Conservation (phyloP, 495 filamentous ascomycete species). For the Barbatosphaeria neglecta region DNA sequence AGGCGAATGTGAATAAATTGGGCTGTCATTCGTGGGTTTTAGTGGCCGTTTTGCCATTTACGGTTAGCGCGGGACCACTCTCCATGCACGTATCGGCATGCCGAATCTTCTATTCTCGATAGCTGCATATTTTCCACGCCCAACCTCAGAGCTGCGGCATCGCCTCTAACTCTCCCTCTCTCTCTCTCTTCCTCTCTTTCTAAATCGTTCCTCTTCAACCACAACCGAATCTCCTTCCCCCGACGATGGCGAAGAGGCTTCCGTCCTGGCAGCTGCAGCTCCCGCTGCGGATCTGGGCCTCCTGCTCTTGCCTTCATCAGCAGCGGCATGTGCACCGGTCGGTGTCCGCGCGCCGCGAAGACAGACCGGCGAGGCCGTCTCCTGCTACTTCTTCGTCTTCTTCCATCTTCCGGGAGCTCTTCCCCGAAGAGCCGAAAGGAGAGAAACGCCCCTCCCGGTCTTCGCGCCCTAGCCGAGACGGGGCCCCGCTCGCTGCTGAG, state of each 20-base stretch:
- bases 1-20: background rate
- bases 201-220: too few species aligned
- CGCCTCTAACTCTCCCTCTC: too few species aligned
- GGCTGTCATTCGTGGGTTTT: too few species aligned
- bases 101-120: too few species aligned
- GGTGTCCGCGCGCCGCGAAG: background rate
- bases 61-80: too few species aligned
- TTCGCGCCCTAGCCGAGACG: background rate
- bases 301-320: constrained; percentile 10
- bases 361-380: background rate
- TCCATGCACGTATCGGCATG: too few species aligned
- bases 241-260: constrained; percentile 13
- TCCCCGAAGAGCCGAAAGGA: constrained; percentile 35
- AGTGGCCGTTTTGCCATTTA: too few species aligned
- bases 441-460: background rate
- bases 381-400: background rate
- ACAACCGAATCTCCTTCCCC: too few species aligned
- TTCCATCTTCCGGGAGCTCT: constrained; percentile 47
- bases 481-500: too few species aligned
- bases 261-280: constrained; percentile 25
- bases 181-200: too few species aligned
- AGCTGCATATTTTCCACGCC: too few species aligned
- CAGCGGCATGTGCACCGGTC: constrained; percentile 3
- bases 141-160: too few species aligned
- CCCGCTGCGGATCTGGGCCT: constrained; percentile 18